phyloP scores from a whole-genome alignment of 2,329 filamentous ascomycete genomes.

The Bisporella sp. region DNA sequence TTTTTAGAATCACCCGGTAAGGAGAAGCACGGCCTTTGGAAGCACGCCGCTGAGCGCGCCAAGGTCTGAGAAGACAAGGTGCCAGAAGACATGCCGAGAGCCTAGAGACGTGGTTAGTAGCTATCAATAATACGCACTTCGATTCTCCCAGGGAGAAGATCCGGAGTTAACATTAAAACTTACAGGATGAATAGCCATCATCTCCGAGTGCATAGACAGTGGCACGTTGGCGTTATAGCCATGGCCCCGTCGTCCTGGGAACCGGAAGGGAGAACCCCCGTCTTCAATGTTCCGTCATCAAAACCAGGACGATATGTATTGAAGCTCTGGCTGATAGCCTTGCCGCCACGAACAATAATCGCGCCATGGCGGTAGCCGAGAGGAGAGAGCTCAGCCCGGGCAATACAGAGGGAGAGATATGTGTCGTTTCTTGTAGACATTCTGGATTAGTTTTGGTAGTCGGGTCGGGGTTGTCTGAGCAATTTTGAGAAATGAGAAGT shows the following conservation, averaged over 20 bases:
- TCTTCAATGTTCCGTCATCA: constrained; percentile 42
- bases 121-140: too few relatives aligned
- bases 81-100: constrained; percentile 36
- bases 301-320: constrained; percentile 44
- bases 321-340: constrained; percentile 44
- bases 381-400: constrained; percentile 42
- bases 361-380: constrained; percentile 41
- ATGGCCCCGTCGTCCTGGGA: constrained; percentile 21
- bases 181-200: constrained; percentile 45
- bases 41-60: constrained; percentile 31
- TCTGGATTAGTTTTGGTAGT: neutral
- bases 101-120: constrained; percentile 10
- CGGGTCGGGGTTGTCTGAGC: too few relatives aligned
- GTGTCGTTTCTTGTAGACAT: constrained; percentile 32
- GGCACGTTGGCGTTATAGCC: constrained; percentile 34
- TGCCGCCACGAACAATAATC: constrained; percentile 44
- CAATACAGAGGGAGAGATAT: constrained; percentile 43
- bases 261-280: constrained; percentile 32
- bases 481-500: too few relatives aligned
- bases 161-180: too few relatives aligned
- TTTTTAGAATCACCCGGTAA: constrained; percentile 40
- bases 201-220: constrained; percentile 47
- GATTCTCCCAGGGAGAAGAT: too few relatives aligned
- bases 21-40: constrained; percentile 43
- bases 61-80: constrained; percentile 31